phyloP scores from a whole-genome alignment of 2,329 filamentous ascomycete species.

The Xylaria sp. region DNA sequence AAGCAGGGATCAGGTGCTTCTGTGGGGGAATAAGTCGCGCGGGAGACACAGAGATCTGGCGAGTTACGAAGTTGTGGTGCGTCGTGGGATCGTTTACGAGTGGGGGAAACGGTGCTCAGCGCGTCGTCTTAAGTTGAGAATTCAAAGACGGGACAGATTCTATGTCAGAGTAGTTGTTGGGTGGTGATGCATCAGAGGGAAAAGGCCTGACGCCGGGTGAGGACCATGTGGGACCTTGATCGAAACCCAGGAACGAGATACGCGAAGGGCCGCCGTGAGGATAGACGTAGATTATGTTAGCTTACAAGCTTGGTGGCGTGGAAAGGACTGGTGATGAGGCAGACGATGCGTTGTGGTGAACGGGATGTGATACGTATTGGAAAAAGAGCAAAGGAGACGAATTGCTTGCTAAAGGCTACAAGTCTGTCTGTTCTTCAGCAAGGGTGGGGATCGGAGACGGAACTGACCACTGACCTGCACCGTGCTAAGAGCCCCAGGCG shows the following conservation, averaged over 20 bases:
- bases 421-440: slow-evolving; percentile 12
- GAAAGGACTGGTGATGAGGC: slow-evolving; percentile 9
- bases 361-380: slow-evolving; percentile 8
- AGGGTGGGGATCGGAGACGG: slow-evolving; percentile 11
- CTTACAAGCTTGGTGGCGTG: neutral
- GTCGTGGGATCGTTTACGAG: neutral
- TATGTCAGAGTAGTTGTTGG: slow-evolving; percentile 13
- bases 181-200: slow-evolving; percentile 22
- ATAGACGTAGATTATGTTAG: neutral
- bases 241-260: slow-evolving; percentile 11
- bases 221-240: slow-evolving; percentile 10
- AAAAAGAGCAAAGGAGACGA: slow-evolving; percentile 29
- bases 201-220: slow-evolving; percentile 4
- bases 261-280: neutral
- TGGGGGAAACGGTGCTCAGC: slow-evolving; percentile 5
- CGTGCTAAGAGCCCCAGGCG: slow-evolving; percentile 10
- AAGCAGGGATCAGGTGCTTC: neutral
- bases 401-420: slow-evolving; percentile 12
- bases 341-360: slow-evolving; percentile 3
- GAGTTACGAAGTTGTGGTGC: slow-evolving; percentile 1
- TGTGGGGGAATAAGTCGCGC: slow-evolving; percentile 3
- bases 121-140: slow-evolving; percentile 13
- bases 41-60: neutral
- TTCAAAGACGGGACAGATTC: neutral
- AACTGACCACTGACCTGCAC: slow-evolving; percentile 15